These are phyloP conservation scores for Alternaria arbusti DNA, from an alignment of 2,329 filamentous ascomycete genomes.

Conservation along the genomic window DNA sequence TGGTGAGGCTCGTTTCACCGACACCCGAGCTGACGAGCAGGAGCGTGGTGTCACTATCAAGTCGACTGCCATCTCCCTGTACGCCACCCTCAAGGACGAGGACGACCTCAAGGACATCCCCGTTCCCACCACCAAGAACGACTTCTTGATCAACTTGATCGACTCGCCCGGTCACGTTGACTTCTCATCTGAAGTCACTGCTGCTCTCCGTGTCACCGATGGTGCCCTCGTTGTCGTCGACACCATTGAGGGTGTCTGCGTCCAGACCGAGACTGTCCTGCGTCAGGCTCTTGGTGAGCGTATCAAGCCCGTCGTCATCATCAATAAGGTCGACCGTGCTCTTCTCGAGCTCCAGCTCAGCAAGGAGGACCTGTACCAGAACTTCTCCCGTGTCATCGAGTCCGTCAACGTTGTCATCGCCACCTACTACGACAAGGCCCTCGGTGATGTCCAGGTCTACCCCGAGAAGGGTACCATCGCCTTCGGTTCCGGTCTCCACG, in stretches of 20 bases:
- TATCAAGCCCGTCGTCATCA: slow-evolving; percentile 99
- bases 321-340: slow-evolving; percentile 99
- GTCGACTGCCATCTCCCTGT: slow-evolving; percentile 99
- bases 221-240: slow-evolving; percentile 99
- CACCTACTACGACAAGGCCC: slow-evolving; percentile 95
- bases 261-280: slow-evolving; percentile 99
- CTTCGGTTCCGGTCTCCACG: slow-evolving; percentile 99
- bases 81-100: slow-evolving; percentile 77
- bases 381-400: slow-evolving; percentile 99
- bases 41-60: slow-evolving; percentile 99
- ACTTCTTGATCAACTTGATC: slow-evolving; percentile 99
- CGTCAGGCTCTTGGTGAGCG: slow-evolving; percentile 99
- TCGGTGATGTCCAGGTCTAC: slow-evolving; percentile 98
- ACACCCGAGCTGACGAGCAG: slow-evolving; percentile 97
- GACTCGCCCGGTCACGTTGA: slow-evolving; percentile 99
- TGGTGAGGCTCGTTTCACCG: slow-evolving; percentile 93
- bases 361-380: slow-evolving; percentile 99
- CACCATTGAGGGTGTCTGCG: slow-evolving; percentile 99
- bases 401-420: slow-evolving; percentile 99
- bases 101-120: slow-evolving; percentile 96
- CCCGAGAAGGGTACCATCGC: slow-evolving; percentile 97
- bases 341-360: slow-evolving; percentile 97
- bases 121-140: slow-evolving; percentile 85
- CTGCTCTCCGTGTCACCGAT: slow-evolving; percentile 99
- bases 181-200: slow-evolving; percentile 99